Conservation (phyloP, 345 rosid species). For the Syzygium aqueum region DNA sequence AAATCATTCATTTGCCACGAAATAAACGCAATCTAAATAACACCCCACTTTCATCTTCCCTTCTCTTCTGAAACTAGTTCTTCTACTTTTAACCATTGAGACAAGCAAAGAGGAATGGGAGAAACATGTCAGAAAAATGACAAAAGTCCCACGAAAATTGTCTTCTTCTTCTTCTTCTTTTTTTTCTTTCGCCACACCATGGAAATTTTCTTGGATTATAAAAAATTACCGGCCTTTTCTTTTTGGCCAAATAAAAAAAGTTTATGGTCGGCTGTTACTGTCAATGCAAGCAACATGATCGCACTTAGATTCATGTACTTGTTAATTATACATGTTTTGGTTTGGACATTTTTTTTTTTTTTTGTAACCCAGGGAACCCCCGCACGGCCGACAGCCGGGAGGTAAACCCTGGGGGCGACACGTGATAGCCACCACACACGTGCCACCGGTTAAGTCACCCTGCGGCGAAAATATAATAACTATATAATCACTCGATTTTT, state of each 20-base stretch:
- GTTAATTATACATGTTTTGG: background rate
- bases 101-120: background rate
- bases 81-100: background rate
- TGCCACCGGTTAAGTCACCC: too few species aligned
- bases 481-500: background rate
- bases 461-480: background rate
- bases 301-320: background rate
- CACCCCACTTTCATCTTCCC: rapidly evolving
- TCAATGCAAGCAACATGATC: background rate
- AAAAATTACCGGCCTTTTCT: background rate
- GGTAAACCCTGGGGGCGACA: too few species aligned
- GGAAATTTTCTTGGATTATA: background rate
- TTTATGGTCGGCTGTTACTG: background rate
- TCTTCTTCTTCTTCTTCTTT: background rate
- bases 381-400: too few species aligned
- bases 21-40: too few species aligned
- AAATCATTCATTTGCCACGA: too few species aligned
- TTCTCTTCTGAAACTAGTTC: background rate
- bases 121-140: background rate
- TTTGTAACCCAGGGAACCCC: too few species aligned
- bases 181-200: background rate
- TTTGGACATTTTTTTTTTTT: background rate
- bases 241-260: background rate
- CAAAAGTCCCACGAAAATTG: background rate
- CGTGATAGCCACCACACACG: too few species aligned